A percentile compares a stretch with the other conserved stretches of the same genome.
phyloP scores from a whole-genome alignment of 345 rosid species.

The Eutrema yunnanense region DNA sequence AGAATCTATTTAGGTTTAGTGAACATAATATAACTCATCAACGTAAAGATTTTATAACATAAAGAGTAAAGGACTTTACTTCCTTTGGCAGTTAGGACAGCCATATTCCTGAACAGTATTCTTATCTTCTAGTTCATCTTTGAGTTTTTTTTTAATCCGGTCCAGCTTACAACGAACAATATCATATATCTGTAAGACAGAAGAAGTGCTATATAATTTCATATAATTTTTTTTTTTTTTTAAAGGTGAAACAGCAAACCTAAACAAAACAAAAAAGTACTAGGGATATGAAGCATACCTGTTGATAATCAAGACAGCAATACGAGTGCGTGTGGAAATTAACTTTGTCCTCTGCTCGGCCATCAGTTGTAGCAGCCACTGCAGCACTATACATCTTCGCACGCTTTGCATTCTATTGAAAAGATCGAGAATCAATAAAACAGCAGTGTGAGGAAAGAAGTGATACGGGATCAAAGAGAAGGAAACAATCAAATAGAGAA shows the following conservation, averaged over 20 bases:
- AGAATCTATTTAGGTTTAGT: slow-evolving; percentile 1
- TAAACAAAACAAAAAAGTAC: too few relatives aligned
- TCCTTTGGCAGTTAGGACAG: slow-evolving; percentile 80
- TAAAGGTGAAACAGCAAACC: background rate
- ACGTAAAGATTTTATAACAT: background rate
- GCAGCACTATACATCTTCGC: slow-evolving; percentile 78
- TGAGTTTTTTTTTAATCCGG: slow-evolving; percentile 65
- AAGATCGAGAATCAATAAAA: slow-evolving; percentile 8
- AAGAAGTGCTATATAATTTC: background rate
- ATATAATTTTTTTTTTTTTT: too few relatives aligned
- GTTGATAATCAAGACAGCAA: slow-evolving; percentile 86
- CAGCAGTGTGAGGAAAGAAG: background rate
- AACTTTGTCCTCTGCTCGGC: slow-evolving; percentile 77
- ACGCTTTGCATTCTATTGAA: slow-evolving; percentile 72
- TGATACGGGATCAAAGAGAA: background rate
- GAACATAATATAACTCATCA: background rate
- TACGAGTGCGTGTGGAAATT: slow-evolving; percentile 86
- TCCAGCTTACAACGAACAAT: slow-evolving; percentile 69
- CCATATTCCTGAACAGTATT: slow-evolving; percentile 84
- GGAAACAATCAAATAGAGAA: background rate
- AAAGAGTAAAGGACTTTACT: slow-evolving; percentile 38
- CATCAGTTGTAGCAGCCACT: slow-evolving; percentile 63
- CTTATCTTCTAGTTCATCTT: slow-evolving; percentile 83
- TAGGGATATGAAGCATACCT: slow-evolving; percentile 37
- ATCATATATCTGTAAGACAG: slow-evolving; percentile 66